Conservation (phyloP, 305 asterid genomes). For the Ajuga reptans region DNA sequence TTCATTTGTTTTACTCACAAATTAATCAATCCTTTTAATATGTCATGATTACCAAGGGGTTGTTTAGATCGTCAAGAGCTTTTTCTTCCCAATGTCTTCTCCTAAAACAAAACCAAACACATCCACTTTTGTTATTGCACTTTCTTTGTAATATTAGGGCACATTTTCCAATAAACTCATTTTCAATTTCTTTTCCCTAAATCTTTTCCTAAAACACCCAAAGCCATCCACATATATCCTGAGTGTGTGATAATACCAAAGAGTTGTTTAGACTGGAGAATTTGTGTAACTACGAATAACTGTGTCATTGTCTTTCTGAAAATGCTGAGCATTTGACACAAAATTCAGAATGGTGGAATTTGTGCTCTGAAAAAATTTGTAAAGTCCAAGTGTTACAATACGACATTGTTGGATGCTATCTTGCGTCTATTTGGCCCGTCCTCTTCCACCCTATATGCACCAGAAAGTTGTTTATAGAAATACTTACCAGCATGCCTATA, state of each 20-base stretch:
- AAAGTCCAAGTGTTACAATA: slow-evolving; percentile 6
- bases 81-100: background rate
- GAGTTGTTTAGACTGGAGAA: background rate
- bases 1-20: background rate
- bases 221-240: background rate
- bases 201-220: background rate
- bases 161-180: background rate
- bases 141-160: background rate
- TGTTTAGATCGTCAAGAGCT: background rate
- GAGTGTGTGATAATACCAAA: slow-evolving; percentile 3
- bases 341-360: background rate
- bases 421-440: background rate
- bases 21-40: slow-evolving; percentile 4
- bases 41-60: background rate
- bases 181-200: background rate
- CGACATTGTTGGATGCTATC: background rate
- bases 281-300: background rate
- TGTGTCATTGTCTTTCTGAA: slow-evolving; percentile 14
- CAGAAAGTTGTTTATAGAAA: background rate
- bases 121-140: background rate
- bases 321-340: slow-evolving; percentile 12
- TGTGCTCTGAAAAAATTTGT: background rate
- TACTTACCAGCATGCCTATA: slow-evolving; percentile 5
- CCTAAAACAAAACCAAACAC: background rate
- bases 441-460: slow-evolving; percentile 1